phyloP scores from a whole-genome alignment of 1,284 basidiomycete genomes.

The Ustilago nuda region DNA sequence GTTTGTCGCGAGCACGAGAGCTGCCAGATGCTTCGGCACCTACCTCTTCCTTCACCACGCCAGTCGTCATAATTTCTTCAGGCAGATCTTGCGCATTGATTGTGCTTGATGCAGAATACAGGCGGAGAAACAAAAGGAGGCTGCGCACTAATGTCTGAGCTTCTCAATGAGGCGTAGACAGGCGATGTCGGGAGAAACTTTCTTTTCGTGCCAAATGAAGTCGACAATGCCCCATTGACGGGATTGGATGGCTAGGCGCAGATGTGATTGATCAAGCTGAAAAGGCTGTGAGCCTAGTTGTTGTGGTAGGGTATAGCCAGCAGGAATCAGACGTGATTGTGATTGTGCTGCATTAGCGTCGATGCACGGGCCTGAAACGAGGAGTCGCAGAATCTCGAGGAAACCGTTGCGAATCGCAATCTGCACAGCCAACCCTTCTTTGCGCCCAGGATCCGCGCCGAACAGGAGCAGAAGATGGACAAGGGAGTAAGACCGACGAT shows the following conservation, averaged over 20 bases:
- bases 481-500: constrained; percentile 26
- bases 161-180: constrained; percentile 38
- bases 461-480: constrained; percentile 27
- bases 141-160: constrained; percentile 9
- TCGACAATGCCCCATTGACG: constrained; percentile 36
- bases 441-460: constrained; percentile 31
- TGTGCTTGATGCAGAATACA: too few species aligned
- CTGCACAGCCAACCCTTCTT: constrained; percentile 36
- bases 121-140: too few species aligned
- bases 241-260: constrained; percentile 32
- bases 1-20: too few species aligned
- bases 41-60: too few species aligned
- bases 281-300: constrained; percentile 4
- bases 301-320: background rate
- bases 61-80: too few species aligned
- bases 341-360: constrained; percentile 3
- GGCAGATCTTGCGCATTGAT: background rate
- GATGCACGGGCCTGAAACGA: constrained; percentile 21
- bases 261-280: constrained; percentile 14
- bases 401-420: constrained; percentile 41
- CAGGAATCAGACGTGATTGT: background rate
- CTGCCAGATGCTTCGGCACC: too few species aligned
- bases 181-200: constrained; percentile 39
- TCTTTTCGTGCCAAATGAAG: constrained; percentile 38
- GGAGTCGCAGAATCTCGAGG: constrained; percentile 16